phyloP scores from a whole-genome alignment of 495 filamentous ascomycete genomes.

The Penicillium taxi region DNA sequence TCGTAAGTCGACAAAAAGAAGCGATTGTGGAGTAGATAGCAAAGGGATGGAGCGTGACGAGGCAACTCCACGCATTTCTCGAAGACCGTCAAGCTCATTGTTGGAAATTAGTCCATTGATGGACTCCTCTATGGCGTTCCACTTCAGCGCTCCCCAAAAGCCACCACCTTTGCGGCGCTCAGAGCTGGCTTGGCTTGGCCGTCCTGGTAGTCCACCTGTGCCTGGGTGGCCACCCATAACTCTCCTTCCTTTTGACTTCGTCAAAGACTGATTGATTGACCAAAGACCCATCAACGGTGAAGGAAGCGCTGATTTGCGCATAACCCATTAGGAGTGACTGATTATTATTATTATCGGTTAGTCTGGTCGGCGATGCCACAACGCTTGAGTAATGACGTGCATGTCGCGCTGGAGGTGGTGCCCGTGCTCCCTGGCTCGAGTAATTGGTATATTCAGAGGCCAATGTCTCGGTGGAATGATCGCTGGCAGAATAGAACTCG shows the following conservation, averaged over 20 bases:
- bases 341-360: slow-evolving; percentile 52
- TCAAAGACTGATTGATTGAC: slow-evolving; percentile 87
- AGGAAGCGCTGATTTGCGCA: slow-evolving; percentile 87
- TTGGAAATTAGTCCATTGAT: slow-evolving; percentile 78
- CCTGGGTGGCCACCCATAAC: slow-evolving; percentile 76
- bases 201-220: slow-evolving; percentile 56
- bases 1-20: slow-evolving; percentile 88
- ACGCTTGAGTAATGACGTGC: slow-evolving; percentile 55
- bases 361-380: slow-evolving; percentile 29
- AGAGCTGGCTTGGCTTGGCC: slow-evolving; percentile 13
- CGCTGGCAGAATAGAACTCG: slow-evolving; percentile 90
- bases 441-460: slow-evolving; percentile 82
- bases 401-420: slow-evolving; percentile 44
- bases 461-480: slow-evolving; percentile 87
- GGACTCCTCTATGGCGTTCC: slow-evolving; percentile 82
- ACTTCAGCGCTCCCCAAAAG: slow-evolving; percentile 69
- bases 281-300: slow-evolving; percentile 83
- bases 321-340: slow-evolving; percentile 97
- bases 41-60: slow-evolving; percentile 77
- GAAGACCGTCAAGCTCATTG: slow-evolving; percentile 81
- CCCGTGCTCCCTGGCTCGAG: slow-evolving; percentile 40
- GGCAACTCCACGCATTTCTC: slow-evolving; percentile 82
- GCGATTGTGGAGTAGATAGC: slow-evolving; percentile 90
- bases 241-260: slow-evolving; percentile 88
- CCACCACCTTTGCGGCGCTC: slow-evolving; percentile 75